Conservation (phyloP, 1,139 yeast species). For the Taphrina communis region DNA sequence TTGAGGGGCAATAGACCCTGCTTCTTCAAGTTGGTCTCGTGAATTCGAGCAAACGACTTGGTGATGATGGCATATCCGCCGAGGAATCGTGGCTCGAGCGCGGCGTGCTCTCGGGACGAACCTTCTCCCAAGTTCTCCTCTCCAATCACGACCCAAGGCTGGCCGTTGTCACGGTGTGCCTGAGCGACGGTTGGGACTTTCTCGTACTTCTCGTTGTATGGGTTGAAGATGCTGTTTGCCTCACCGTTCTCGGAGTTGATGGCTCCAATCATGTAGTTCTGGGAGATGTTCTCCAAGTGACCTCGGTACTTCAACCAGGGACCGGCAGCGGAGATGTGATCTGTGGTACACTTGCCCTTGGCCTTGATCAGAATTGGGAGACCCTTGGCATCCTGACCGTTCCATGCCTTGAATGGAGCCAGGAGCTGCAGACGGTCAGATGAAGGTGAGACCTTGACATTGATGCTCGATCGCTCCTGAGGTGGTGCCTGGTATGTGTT, state of each 20-base stretch:
- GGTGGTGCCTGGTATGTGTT: constrained; percentile 99
- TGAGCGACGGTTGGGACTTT: constrained; percentile 97
- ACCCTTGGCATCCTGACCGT: constrained; percentile 88
- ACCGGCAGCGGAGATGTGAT: constrained; percentile 99
- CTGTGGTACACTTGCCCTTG: constrained; percentile 97
- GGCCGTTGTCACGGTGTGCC: constrained; percentile 76
- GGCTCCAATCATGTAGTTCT: constrained; percentile 99
- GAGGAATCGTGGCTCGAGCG: constrained; percentile 98
- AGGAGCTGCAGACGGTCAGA: constrained; percentile 89
- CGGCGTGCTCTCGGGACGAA: constrained; percentile 99
- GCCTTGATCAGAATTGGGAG: constrained; percentile 96
- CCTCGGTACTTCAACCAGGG: constrained; percentile 99
- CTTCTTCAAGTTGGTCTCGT: constrained; percentile 91
- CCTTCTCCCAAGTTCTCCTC: constrained; percentile 99
- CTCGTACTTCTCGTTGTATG: constrained; percentile 85
- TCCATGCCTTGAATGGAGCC: constrained; percentile 92
- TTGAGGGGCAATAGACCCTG: constrained; percentile 98
- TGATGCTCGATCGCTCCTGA: constrained; percentile 74
- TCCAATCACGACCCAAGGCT: constrained; percentile 92
- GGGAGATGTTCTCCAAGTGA: constrained; percentile 97
- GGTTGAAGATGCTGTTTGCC: constrained; percentile 90
- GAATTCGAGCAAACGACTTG: constrained; percentile 97
- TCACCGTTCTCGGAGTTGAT: constrained; percentile 94
- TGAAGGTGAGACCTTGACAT: constrained; percentile 78
- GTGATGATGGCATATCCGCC: constrained; percentile 98